These are phyloP conservation scores for Tremella mesenterica DNA, from an alignment of 768 basidiomycete genomes.

Conservation along the genomic window DNA sequence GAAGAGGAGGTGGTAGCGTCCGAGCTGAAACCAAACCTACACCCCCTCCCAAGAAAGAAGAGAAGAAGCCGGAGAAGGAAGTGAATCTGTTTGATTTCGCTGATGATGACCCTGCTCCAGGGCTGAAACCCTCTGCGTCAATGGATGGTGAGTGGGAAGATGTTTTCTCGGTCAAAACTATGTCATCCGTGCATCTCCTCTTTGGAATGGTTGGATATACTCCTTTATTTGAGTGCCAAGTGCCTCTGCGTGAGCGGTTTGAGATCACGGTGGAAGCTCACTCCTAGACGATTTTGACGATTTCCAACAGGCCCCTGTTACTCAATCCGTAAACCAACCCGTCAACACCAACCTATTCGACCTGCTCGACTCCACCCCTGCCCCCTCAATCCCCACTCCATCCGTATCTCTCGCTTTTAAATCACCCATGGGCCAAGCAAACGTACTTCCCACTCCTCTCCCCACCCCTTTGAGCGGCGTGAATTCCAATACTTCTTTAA, in stretches of 20 bases:
- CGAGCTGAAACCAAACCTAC: slow-evolving; percentile 10
- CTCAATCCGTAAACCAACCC: slow-evolving; percentile 5
- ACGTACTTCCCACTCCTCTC: too few relatives aligned
- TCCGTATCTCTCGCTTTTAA: slow-evolving; percentile 5
- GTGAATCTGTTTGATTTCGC: slow-evolving; percentile 73
- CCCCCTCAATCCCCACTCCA: slow-evolving; percentile 13
- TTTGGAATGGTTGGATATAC: too few relatives aligned
- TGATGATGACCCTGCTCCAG: slow-evolving; percentile 46
- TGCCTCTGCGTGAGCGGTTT: too few relatives aligned
- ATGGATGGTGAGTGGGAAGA: not conserved
- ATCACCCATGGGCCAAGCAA: too few relatives aligned
- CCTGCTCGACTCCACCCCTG: slow-evolving; percentile 35
- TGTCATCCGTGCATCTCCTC: too few relatives aligned
- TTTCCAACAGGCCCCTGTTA: slow-evolving; percentile 42
- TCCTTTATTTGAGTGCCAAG: too few relatives aligned
- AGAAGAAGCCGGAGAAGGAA: slow-evolving; percentile 48
- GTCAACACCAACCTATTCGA: slow-evolving; percentile 40
- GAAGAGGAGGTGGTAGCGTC: too few relatives aligned
- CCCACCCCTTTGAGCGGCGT: too few relatives aligned
- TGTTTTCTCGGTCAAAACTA: too few relatives aligned
- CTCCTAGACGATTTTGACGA: slow-evolving; percentile 48
- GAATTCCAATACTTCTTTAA: too few relatives aligned
- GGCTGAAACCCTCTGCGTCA: not conserved
- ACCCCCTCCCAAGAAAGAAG: slow-evolving; percentile 25
- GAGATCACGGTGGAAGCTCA: slow-evolving; percentile 7